Evolutionary conservation across 2,329 filamentous ascomycete genomes (phyloP), one percentile per base, ranked within the genome.

Genomic region (Aspergillus aculeatus): DNA sequence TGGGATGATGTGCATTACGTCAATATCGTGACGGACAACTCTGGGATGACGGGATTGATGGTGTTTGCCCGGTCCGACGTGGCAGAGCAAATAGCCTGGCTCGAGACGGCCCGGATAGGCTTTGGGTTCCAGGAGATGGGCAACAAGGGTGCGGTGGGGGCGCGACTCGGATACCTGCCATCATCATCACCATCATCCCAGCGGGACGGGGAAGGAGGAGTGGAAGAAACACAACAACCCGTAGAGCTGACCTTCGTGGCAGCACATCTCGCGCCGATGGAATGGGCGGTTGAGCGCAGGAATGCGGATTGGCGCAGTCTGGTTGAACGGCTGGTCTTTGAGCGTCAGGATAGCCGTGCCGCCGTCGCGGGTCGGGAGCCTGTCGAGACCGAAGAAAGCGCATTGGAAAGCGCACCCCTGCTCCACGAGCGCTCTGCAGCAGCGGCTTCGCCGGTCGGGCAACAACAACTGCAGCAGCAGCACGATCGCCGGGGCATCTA

Each of bases 261-360:
- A 44, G 91, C 92, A 12, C 95, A 99, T 75, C 80, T 98, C 58
- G 91, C 93, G 0, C 90, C 94, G 6, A 91, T 92, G 86, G 95
- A 99, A 76, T 85, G 86, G 77, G 90, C 88, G 50, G 79, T 92
- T 51, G 81, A 87, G 56, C 83, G 86, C 50, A 84, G 95, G 55
- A 98, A 98, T 71, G 82, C 86, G 67, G 94, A 98, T 73, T 99
- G 95, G 93, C 87, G 88, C 69, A 87, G 84, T 65, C 91, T 98
- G 60, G 90, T 92, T 64, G 86, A 89, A 23, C 84, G 89, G 11
- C 80, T 97, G 59, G 88, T 95, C 1, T 98, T 99, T 55, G 44
- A 19, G 16, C 38, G 38, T 44, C 38, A 44, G 38, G 38, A 44
- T 16, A 16, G 38, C 19, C n/a, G 38, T 44, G 47, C 10, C 73